phyloP scores from a whole-genome alignment of 179 eudicot species.

The Patellifolia procumbens region DNA sequence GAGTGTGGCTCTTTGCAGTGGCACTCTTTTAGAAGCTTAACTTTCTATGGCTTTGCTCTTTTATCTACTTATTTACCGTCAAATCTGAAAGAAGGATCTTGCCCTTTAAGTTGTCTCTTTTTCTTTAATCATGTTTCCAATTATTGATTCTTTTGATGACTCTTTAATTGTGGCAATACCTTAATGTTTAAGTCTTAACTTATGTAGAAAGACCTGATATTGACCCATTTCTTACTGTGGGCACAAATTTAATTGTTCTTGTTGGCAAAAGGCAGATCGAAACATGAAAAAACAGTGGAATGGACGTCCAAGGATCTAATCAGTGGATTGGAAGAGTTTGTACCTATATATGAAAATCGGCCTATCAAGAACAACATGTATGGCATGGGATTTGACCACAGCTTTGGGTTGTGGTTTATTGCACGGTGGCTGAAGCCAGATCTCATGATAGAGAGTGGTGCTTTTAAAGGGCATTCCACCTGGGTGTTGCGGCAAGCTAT shows the following conservation, averaged over 20 bases:
- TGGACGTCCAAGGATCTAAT: constrained; percentile 94
- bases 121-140: too few species aligned
- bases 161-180: neutral
- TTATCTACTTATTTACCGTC: neutral
- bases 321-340: constrained; percentile 81
- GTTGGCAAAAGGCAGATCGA: constrained; percentile 99
- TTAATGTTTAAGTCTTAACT: neutral
- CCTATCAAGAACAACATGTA: constrained; percentile 90
- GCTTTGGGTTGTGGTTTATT: constrained; percentile 97
- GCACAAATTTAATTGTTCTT: constrained; percentile 53
- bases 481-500: constrained; percentile 96
- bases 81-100: neutral
- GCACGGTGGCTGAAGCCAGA: constrained; percentile 90
- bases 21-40: neutral
- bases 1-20: neutral
- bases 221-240: constrained; percentile 29
- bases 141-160: neutral
- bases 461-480: constrained; percentile 97
- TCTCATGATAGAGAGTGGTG: constrained; percentile 96
- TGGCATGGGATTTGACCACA: constrained; percentile 99
- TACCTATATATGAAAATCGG: constrained; percentile 86
- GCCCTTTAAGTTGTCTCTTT: neutral
- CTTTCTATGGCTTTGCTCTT: neutral
- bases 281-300: constrained; percentile 90
- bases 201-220: neutral